phyloP scores from a whole-genome alignment of 1,284 basidiomycete genomes.

The Boletellus sp. region DNA sequence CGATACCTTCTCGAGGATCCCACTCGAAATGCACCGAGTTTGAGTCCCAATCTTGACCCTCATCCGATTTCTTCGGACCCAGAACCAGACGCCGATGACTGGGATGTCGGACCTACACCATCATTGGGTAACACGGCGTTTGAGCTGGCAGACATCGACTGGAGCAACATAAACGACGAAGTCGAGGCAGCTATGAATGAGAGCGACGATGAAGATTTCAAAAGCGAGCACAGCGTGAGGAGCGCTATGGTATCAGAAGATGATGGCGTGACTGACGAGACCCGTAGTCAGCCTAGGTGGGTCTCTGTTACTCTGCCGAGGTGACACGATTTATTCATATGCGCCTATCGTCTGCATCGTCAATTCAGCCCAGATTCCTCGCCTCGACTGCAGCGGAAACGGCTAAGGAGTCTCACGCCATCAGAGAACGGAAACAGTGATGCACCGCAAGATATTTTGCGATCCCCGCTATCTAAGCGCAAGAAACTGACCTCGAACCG shows the following conservation, averaged over 20 bases:
- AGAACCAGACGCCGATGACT: conserved; percentile 61
- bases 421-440: conserved; percentile 49
- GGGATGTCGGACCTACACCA: conserved; percentile 48
- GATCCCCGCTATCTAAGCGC: conserved; percentile 73
- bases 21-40: conserved; percentile 32
- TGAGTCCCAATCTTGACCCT: conserved; percentile 48
- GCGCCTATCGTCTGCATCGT: conserved; percentile 1
- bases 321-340: conserved; percentile 1
- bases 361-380: conserved; percentile 43
- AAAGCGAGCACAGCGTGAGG: conserved; percentile 33
- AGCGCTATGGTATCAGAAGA: conserved; percentile 33
- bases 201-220: conserved; percentile 50
- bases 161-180: conserved; percentile 80
- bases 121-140: conserved; percentile 34
- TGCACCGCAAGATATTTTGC: conserved; percentile 36
- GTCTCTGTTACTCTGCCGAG: conserved; percentile 9
- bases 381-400: conserved; percentile 56
- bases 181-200: conserved; percentile 85
- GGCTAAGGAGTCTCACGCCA: conserved; percentile 67
- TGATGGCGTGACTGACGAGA: conserved; percentile 29
- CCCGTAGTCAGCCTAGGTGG: conserved; percentile 30
- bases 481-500: conserved; percentile 67
- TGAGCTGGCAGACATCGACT: conserved; percentile 58
- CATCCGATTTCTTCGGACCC: conserved; percentile 63
- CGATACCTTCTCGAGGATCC: conserved; percentile 65